Conservation (phyloP, 768 basidiomycete genomes). For the Russula sp. region DNA sequence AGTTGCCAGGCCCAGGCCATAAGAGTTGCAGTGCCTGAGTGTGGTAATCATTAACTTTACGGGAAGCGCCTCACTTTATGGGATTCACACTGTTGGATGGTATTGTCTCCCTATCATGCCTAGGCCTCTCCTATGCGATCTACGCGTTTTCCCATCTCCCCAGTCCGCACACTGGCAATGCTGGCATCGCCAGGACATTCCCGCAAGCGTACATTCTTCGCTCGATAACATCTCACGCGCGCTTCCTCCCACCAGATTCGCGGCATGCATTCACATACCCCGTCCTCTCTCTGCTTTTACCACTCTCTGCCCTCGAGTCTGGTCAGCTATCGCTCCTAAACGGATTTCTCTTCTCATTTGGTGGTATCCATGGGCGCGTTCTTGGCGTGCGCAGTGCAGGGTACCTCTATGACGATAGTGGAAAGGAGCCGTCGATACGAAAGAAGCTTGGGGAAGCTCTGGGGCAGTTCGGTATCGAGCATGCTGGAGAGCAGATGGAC, state of each 20-base stretch:
- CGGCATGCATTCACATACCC: conserved; percentile 6
- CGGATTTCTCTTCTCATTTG: conserved; percentile 57
- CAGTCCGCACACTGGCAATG: conserved; percentile 38
- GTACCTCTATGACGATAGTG: conserved; percentile 31
- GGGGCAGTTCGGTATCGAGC: conserved; percentile 33
- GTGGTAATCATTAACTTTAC: too few species aligned
- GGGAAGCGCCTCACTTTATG: background rate
- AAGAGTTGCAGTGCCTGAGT: too few species aligned
- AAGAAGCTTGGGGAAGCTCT: conserved; percentile 45
- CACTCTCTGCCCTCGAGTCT: conserved; percentile 52
- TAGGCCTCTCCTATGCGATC: conserved; percentile 10
- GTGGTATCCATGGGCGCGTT: conserved; percentile 44
- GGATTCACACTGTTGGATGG: background rate
- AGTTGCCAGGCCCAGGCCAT: too few species aligned
- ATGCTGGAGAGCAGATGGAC: conserved; percentile 35
- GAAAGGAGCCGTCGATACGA: conserved; percentile 36
- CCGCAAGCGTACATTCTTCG: conserved; percentile 10
- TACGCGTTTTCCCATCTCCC: background rate
- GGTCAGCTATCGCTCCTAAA: conserved; percentile 45
- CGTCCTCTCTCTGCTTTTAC: conserved; percentile 45
- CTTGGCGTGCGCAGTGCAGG: conserved; percentile 44
- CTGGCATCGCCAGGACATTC: conserved; percentile 47
- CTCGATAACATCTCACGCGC: background rate
- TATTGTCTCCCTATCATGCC: background rate
- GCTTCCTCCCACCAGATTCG: background rate